Conservation (phyloP, 768 basidiomycete genomes). For the Psilocybe sp. region DNA sequence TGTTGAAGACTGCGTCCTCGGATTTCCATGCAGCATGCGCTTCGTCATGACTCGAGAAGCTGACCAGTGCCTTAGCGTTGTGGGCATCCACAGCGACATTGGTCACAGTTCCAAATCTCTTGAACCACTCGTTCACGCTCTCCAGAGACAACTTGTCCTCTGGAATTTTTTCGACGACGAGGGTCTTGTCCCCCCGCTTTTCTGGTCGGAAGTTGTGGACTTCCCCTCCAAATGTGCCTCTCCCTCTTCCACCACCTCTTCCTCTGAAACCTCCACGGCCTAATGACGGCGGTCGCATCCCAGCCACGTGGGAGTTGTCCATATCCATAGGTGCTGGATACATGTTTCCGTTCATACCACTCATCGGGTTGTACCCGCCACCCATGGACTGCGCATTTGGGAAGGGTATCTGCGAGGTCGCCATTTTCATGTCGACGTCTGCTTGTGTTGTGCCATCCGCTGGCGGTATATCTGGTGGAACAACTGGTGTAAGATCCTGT, state of each 20-base stretch:
- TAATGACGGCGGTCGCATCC: slow-evolving; percentile 31
- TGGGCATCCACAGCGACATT: slow-evolving; percentile 84
- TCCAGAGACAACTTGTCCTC: slow-evolving; percentile 76
- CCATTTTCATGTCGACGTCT: slow-evolving; percentile 19
- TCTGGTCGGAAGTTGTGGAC: slow-evolving; percentile 66
- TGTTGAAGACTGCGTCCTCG: slow-evolving; percentile 92
- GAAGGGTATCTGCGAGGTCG: slow-evolving; percentile 9
- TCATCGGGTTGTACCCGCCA: slow-evolving; percentile 9
- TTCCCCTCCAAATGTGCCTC: slow-evolving; percentile 61
- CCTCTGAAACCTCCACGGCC: slow-evolving; percentile 29
- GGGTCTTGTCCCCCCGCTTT: slow-evolving; percentile 69
- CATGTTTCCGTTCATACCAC: slow-evolving; percentile 11
- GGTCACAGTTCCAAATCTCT: slow-evolving; percentile 87
- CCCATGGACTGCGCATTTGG: slow-evolving; percentile 7
- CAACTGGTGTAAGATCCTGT: slow-evolving; percentile 72
- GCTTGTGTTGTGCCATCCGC: slow-evolving; percentile 21
- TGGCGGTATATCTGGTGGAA: slow-evolving; percentile 28
- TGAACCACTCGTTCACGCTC: slow-evolving; percentile 85
- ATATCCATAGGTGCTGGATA: slow-evolving; percentile 19
- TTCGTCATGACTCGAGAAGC: slow-evolving; percentile 79
- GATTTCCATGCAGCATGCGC: slow-evolving; percentile 89
- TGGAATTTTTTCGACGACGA: slow-evolving; percentile 95
- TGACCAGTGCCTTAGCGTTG: slow-evolving; percentile 80
- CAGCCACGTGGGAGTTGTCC: slow-evolving; percentile 19
- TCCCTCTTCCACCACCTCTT: slow-evolving; percentile 39